Evolutionary conservation across 495 filamentous ascomycete species (phyloP).

Genomic region (Podospora didyma): DNA sequence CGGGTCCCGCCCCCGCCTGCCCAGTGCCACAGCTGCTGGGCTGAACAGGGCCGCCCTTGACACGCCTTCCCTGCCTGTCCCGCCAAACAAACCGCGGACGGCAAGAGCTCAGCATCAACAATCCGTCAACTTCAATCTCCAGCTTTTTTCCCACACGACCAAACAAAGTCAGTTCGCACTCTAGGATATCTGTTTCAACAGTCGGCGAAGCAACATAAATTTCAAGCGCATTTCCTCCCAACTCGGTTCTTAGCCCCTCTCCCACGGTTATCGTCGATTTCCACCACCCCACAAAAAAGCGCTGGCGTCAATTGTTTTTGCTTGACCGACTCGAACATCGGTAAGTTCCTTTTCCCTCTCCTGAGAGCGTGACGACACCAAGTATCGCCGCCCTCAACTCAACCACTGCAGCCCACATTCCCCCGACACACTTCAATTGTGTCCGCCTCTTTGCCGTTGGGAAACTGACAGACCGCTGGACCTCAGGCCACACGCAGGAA

Average conservation of each 20-base stretch:
- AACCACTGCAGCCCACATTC: too few relatives aligned
- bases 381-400: not conserved
- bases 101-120: constrained; percentile 16
- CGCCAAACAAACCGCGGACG: constrained; percentile 21
- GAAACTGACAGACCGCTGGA: too few relatives aligned
- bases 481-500: too few relatives aligned
- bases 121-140: constrained; percentile 7
- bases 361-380: not conserved
- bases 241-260: too few relatives aligned
- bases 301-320: not conserved
- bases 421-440: too few relatives aligned
- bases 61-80: constrained; percentile 15
- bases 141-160: constrained; percentile 11
- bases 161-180: constrained; percentile 2
- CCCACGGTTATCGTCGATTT: too few relatives aligned
- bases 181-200: too few relatives aligned
- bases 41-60: constrained; percentile 2
- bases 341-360: not conserved
- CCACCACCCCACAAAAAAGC: not conserved
- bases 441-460: too few relatives aligned
- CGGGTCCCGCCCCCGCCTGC: not conserved
- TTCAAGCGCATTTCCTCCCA: too few relatives aligned
- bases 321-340: not conserved
- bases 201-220: too few relatives aligned
- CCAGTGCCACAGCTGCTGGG: not conserved